Base-by-base conservation (phyloP, 2,329 filamentous ascomycete genomes). In the Tolypocladium sp. region DNA sequence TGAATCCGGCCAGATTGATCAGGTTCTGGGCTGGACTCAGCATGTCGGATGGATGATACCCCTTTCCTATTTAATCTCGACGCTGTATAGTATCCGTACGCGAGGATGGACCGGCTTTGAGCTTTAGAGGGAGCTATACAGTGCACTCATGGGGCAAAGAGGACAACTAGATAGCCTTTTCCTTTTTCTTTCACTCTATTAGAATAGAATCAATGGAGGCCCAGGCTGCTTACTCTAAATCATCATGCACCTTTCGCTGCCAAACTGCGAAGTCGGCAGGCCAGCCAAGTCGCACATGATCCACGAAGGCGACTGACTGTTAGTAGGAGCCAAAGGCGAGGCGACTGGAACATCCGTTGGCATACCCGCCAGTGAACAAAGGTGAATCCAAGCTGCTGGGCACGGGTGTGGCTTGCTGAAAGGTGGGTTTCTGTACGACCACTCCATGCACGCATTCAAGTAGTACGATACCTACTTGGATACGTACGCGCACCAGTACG, bases 11-110 rank as follows among this genome's bases (percentile, higher is more conserved):
- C 61, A 53, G 62, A 60, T 55, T 62, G 62, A 64, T 25, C 15
- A 57, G 38, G 62, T 64, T 64, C 66, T 68, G 67, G 69, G 67
- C 69, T 67, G 69, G 67, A 66, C 69, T 70, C 65, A 67, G 65
- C 63, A 68, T 59, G 59, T 61, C 65, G 63, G 37, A 66, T 66
- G 68, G 63, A 72, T 65, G 70, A 72, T 70, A 71, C 69, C 67
- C 54, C n/a, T 59, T 59, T 49, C 62, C 58, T 66, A 53, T 62
- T 55, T 60, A 61, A 59, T 61, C 59, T 67, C 63, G 64, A 65
- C 58, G 67, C 62, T 69, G 66, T 69, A 67, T 63, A 69, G 59
- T 67, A 68, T 61, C 57, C 35, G 53, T 63, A 53, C 57, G 30
- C 17, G 27, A 12, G 17, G 35, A 17, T 13, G 49, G 27, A 52